Conservation (phyloP, 148 eudicot genomes). For the Agrostemma githago region DNA sequence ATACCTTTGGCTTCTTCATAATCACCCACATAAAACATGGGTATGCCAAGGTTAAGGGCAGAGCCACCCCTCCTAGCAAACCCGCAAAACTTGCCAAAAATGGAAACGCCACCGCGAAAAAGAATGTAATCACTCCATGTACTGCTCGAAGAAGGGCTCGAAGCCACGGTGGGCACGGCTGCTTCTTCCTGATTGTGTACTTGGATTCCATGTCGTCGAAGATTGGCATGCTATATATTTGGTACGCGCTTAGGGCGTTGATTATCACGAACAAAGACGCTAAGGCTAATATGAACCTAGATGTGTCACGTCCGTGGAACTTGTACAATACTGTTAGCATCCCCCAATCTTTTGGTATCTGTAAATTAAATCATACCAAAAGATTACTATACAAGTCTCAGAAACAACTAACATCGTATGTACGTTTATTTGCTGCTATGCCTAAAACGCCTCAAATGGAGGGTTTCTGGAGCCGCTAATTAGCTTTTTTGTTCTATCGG, state of each 20-base stretch:
- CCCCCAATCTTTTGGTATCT: slow-evolving; percentile 70
- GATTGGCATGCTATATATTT: slow-evolving; percentile 77
- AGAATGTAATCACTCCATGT: slow-evolving; percentile 58
- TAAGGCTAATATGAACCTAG: slow-evolving; percentile 43
- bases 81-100: slow-evolving; percentile 73
- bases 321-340: slow-evolving; percentile 56
- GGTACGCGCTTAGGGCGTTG: slow-evolving; percentile 66
- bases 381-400: too few species aligned
- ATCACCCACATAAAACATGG: slow-evolving; percentile 86
- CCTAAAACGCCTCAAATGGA: too few species aligned
- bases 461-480: too few species aligned
- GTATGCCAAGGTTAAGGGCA: slow-evolving; percentile 75
- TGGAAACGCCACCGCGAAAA: slow-evolving; percentile 75
- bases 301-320: slow-evolving; percentile 48
- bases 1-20: slow-evolving; percentile 53
- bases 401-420: too few species aligned
- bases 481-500: too few species aligned
- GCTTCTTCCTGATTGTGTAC: slow-evolving; percentile 52
- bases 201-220: slow-evolving; percentile 72
- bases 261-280: slow-evolving; percentile 51
- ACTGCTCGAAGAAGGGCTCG: slow-evolving; percentile 45
- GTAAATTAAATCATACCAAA: slow-evolving; percentile 9
- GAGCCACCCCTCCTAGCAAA: slow-evolving; percentile 54
- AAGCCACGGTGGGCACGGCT: slow-evolving; percentile 70
- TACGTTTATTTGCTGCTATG: too few species aligned